phyloP scores from a whole-genome alignment of 768 basidiomycete species.

The Boletus rufocinnamomeus region DNA sequence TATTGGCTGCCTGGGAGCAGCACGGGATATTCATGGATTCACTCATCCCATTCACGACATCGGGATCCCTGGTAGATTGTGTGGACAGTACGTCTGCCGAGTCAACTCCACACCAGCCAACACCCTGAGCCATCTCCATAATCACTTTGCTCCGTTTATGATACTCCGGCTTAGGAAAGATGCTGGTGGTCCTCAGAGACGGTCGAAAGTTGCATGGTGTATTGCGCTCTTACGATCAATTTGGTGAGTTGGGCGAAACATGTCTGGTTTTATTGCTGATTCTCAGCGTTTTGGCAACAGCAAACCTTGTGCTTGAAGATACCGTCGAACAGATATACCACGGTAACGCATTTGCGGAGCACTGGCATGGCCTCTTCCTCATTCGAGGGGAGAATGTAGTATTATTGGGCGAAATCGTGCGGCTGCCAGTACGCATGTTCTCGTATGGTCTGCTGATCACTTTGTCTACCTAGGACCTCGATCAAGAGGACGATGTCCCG shows the following conservation, averaged over 20 bases:
- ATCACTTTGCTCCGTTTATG: constrained; percentile 32
- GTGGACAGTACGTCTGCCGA: constrained; percentile 97
- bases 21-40: constrained; percentile 72
- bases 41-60: constrained; percentile 97
- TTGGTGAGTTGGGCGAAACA: constrained; percentile 59
- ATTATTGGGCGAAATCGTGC: constrained; percentile 91
- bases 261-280: background rate
- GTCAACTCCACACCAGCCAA: constrained; percentile 48
- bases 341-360: constrained; percentile 84
- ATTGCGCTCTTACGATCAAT: constrained; percentile 96
- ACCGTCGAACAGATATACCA: constrained; percentile 95
- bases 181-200: constrained; percentile 95
- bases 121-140: constrained; percentile 48
- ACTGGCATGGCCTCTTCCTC: constrained; percentile 85
- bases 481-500: constrained; percentile 87
- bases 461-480: constrained; percentile 67
- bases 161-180: constrained; percentile 75
- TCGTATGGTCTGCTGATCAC: constrained; percentile 6
- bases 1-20: constrained; percentile 42
- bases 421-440: constrained; percentile 35
- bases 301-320: constrained; percentile 96
- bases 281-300: constrained; percentile 43
- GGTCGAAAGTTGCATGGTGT: constrained; percentile 97
- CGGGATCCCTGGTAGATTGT: constrained; percentile 97
- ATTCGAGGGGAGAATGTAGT: constrained; percentile 99